Evolutionary conservation across 2,329 filamentous ascomycete species (phyloP), one percentile per base, ranked within the genome.

Genomic region (Talaromyces sp.): DNA sequence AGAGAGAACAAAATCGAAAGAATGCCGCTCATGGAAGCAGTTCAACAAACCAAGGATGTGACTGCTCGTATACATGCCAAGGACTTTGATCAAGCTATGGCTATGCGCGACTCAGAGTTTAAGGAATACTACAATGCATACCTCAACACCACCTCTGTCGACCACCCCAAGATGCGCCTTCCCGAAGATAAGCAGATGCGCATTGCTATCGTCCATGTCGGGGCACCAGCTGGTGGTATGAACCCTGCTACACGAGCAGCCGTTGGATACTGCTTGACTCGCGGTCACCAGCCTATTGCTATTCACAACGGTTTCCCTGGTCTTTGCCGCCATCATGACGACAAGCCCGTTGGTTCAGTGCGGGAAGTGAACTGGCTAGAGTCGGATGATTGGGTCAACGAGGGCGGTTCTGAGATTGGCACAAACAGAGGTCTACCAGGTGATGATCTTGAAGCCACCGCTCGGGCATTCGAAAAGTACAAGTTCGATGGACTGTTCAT

Each of bases 231-330:
- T 34, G 95, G 95, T 78, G 95, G 95, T 72, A 98, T 99, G 91
- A 99, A 99, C 79, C 93, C 94, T 31, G 95, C 95, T 49, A 95
- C 96, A 22, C 89, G 95, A 70, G 94, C 92, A 34, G 94, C 92
- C 15, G 93, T 97, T 19, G 92, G 93, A 36, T 97, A 97, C 82
- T 98, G 93, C 77, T 79, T 96, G 65, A 91, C 91, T 53, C 88
- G 93, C 66, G 95, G 95, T n/a, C 95, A 99, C 77, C 92, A 92
- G 61, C 91, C 95, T 3, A 78, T 98, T 72, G 94, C 92, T 19
- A 93, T 99, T 64, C 91, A 98, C 81, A 99, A 99, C 73, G 95
- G 95, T 29, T 99, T 99, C 79, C 92, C 95, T 36, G 95, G 95
- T 17, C 89, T 99, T 65, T 90, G 92, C 63, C 88, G 95, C 56